phyloP scores from a whole-genome alignment of 2,329 filamentous ascomycete species.

The Ascocoryne sarcoides region DNA sequence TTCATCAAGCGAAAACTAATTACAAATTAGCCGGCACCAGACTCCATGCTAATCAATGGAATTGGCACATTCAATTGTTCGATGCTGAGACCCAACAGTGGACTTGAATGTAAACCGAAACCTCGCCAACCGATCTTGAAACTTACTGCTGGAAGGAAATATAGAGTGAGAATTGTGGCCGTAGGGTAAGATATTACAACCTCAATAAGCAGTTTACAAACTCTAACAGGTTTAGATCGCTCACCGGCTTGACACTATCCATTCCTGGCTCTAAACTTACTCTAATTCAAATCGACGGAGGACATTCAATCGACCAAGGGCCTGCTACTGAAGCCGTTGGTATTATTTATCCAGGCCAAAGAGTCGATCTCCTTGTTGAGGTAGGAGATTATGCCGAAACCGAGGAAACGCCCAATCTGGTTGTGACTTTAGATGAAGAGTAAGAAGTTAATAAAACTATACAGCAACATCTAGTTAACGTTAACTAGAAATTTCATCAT shows the following conservation, averaged over 20 bases:
- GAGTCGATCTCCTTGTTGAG: constrained; percentile 32
- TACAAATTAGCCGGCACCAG: constrained; percentile 39
- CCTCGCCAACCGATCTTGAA: constrained; percentile 15
- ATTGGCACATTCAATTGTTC: constrained; percentile 36
- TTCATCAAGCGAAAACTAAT: too few species aligned
- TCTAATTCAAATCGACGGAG: constrained; percentile 31
- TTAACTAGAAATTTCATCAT: constrained; percentile 12
- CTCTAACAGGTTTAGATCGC: constrained; percentile 9
- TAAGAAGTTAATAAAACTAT: too few species aligned
- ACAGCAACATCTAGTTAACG: not conserved
- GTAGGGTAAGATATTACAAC: constrained; percentile 32
- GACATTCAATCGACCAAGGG: constrained; percentile 24
- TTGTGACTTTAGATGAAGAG: too few species aligned
- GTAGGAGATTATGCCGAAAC: too few species aligned
- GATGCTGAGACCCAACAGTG: constrained; percentile 35
- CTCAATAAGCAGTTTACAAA: not conserved
- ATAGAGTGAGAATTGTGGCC: constrained; percentile 35
- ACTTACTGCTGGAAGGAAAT: constrained; percentile 16
- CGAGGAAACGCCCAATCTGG: too few species aligned
- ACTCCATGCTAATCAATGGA: constrained; percentile 40
- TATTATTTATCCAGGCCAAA: constrained; percentile 32
- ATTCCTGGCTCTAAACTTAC: constrained; percentile 9
- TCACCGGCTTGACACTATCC: constrained; percentile 14
- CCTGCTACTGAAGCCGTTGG: constrained; percentile 29
- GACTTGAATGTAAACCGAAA: constrained; percentile 33